Evolutionary conservation across 2,329 filamentous ascomycete species (phyloP), one percentile per base, ranked within the genome.

Genomic region (Aureobasidium sp.): DNA sequence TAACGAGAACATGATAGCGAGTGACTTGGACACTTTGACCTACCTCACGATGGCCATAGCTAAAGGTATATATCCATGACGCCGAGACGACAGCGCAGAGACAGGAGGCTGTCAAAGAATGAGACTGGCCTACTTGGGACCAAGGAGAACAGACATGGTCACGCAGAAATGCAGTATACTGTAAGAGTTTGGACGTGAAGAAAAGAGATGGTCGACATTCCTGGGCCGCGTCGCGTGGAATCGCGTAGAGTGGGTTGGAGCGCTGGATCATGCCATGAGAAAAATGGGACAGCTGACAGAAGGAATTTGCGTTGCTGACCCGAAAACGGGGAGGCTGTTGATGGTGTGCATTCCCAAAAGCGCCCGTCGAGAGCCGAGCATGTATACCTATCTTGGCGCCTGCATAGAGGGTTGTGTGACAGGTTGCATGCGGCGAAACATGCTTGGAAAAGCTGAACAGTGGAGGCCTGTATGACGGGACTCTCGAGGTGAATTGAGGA

Each of bases 41-140:
- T 51, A 34, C 41, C 41, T 51, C 45, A 34, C 31, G 9, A 25
- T 22, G 45, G 45, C 45, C 45, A 51, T 42, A 22, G 57, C 45
- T 22, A 51, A 20, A 51, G 15, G 34, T 60, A 49, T 60, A 60
- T 60, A 51, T 49, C 15, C 20, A 27, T 41, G 15, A 12, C 39
- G 34, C 44, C 17, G 29, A 62, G 37, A 42, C 22, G 15, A 42
- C 17, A 12, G 7, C 17, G 37, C 9, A 55, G 31, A 49, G 4
- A 51, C 22, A 48, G 61, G 51, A 62, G 61, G 61, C 61, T 62
- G 51, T 57, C 37, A 20, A 48, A 62, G 51, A 62, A 62, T 57
- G 51, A n/a, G n/a, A 29, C 20, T 31, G 2, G 20, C 55, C 27
- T 58, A 58, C 27, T 42, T 58, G 55, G 55, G 42, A 45, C 53